phyloP scores from a whole-genome alignment of 257 asterid genomes.

The Marsdenia floribunda region DNA sequence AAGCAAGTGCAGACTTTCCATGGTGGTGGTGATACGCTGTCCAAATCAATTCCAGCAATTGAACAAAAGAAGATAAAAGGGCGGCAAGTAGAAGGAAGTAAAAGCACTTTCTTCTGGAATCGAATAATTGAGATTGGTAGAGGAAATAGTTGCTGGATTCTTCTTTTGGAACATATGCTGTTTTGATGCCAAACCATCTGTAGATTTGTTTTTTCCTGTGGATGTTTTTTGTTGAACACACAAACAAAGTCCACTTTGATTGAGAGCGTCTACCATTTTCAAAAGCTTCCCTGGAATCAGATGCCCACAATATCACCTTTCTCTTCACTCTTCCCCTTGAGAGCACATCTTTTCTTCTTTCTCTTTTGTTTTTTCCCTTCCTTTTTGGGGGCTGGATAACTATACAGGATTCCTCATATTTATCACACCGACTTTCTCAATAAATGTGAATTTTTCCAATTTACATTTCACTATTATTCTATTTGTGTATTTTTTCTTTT shows the following conservation, averaged over 20 bases:
- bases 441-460: too few species aligned
- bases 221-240: background rate
- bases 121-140: background rate
- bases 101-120: slow-evolving; percentile 2
- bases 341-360: background rate
- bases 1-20: background rate
- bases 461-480: too few species aligned
- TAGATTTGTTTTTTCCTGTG: background rate
- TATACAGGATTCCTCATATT: background rate
- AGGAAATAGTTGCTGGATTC: slow-evolving; percentile 2
- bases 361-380: too few species aligned
- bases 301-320: slow-evolving; percentile 2
- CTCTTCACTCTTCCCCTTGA: background rate
- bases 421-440: background rate
- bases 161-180: slow-evolving; percentile 18
- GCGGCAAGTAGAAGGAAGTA: background rate
- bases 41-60: background rate
- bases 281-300: slow-evolving; percentile 1
- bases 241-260: background rate
- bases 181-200: slow-evolving; percentile 3
- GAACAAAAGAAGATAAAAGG: background rate
- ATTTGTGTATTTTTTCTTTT: too few species aligned
- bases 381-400: background rate
- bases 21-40: background rate
- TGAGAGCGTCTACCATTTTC: background rate